Conservation (phyloP, 768 basidiomycete genomes). For the Tricholoma sp. region DNA sequence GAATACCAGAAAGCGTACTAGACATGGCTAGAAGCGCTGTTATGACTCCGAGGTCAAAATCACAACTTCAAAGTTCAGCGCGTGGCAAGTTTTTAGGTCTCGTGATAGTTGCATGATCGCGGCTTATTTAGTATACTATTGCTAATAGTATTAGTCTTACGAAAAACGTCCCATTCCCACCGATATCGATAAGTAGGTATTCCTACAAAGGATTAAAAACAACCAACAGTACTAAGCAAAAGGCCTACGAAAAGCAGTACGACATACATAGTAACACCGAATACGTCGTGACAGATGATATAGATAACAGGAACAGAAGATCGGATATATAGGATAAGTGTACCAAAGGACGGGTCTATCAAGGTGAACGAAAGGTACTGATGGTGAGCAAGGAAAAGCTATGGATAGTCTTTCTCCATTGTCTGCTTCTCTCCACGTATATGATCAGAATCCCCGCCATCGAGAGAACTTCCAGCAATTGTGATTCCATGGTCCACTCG, state of each 20-base stretch:
- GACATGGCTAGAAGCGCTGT: constrained; percentile 7
- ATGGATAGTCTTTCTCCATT: constrained; percentile 49
- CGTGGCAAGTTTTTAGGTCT: neutral
- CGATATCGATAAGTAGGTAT: neutral
- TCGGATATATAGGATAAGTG: constrained; percentile 9
- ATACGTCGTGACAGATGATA: neutral
- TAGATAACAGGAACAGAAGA: constrained; percentile 4
- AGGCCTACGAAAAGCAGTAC: neutral
- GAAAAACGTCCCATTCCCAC: neutral
- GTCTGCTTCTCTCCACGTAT: constrained; percentile 36
- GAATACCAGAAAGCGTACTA: constrained; percentile 11
- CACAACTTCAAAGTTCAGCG: neutral
- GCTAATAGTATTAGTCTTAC: too few species aligned
- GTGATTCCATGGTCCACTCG: constrained; percentile 36
- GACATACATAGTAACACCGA: neutral
- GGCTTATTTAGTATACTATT: neutral
- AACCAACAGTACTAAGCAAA: neutral
- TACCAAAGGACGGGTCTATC: constrained; percentile 3
- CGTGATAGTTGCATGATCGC: neutral
- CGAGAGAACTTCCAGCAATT: constrained; percentile 36
- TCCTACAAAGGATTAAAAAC: constrained; percentile 2
- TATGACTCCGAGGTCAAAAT: neutral
- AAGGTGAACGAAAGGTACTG: neutral
- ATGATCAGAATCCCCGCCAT: constrained; percentile 32
- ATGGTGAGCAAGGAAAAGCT: constrained; percentile 13